Conservation (phyloP, 2,329 filamentous ascomycete genomes). For the Pezicula rhizophila region DNA sequence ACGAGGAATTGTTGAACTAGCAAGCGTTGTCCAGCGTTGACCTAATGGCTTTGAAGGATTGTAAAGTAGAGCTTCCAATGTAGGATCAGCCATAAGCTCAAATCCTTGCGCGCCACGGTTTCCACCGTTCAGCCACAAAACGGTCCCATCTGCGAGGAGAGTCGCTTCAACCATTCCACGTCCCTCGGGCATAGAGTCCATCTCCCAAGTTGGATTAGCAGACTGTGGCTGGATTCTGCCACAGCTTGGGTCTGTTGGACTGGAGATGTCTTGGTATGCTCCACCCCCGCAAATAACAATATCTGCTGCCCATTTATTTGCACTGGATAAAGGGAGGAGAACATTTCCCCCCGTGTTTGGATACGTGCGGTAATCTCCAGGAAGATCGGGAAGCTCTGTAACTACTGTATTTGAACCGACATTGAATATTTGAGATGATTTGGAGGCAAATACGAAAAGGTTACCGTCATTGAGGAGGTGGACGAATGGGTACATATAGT, state of each 20-base stretch:
- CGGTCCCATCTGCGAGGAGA: constrained; percentile 53
- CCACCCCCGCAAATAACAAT: constrained; percentile 54
- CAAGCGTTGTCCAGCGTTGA: constrained; percentile 40
- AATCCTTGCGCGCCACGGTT: constrained; percentile 55
- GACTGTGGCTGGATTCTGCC: constrained; percentile 48
- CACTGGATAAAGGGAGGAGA: constrained; percentile 45
- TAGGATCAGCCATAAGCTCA: constrained; percentile 46
- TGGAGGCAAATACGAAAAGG: constrained; percentile 51
- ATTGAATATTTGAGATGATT: constrained; percentile 50
- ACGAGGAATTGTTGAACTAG: constrained; percentile 36
- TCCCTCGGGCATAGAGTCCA: constrained; percentile 53
- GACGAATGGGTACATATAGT: constrained; percentile 60
- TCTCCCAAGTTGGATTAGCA: constrained; percentile 43
- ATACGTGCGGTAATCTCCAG: constrained; percentile 52
- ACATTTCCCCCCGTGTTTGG: constrained; percentile 55
- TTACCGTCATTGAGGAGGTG: constrained; percentile 51
- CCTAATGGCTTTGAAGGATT: constrained; percentile 45
- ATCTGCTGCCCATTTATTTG: constrained; percentile 46
- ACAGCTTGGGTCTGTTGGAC: constrained; percentile 52
- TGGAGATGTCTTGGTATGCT: constrained; percentile 51
- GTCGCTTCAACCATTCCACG: constrained; percentile 55
- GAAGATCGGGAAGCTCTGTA: constrained; percentile 43
- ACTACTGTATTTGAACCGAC: constrained; percentile 38
- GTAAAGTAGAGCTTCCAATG: constrained; percentile 51
- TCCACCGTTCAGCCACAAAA: constrained; percentile 54